Conservation (phyloP, 768 basidiomycete species). For the Psilocybe tampanensis region DNA sequence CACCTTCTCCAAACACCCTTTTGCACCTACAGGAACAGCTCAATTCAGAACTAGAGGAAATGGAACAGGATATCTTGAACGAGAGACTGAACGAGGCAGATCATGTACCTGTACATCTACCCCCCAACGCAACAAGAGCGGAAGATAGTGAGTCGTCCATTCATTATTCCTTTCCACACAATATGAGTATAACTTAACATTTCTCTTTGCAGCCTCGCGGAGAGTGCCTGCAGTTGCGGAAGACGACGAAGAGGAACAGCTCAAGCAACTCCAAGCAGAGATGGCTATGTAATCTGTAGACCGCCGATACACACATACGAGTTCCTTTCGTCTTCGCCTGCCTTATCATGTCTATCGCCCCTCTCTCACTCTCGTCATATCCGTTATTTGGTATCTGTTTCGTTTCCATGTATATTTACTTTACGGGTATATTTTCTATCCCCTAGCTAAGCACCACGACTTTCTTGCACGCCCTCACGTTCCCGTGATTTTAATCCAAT, state of each 20-base stretch:
- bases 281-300: slow-evolving; percentile 59
- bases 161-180: neutral
- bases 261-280: slow-evolving; percentile 85
- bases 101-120: slow-evolving; percentile 85
- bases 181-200: neutral
- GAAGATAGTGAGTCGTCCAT: slow-evolving; percentile 48
- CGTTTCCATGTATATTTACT: slow-evolving; percentile 1
- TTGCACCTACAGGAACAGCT: slow-evolving; percentile 65
- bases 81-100: slow-evolving; percentile 85
- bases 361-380: neutral
- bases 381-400: neutral
- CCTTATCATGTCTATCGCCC: neutral
- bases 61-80: slow-evolving; percentile 90
- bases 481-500: neutral
- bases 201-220: slow-evolving; percentile 23
- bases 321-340: neutral
- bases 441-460: slow-evolving; percentile 1
- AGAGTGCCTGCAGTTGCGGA: slow-evolving; percentile 49
- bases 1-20: neutral
- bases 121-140: slow-evolving; percentile 53
- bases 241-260: slow-evolving; percentile 91
- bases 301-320: neutral
- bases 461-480: neutral
- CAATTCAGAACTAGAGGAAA: slow-evolving; percentile 75
- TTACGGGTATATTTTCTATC: neutral